Conservation (phyloP, 352 stramenopile species). For the Globisporangium recalcitrans region DNA sequence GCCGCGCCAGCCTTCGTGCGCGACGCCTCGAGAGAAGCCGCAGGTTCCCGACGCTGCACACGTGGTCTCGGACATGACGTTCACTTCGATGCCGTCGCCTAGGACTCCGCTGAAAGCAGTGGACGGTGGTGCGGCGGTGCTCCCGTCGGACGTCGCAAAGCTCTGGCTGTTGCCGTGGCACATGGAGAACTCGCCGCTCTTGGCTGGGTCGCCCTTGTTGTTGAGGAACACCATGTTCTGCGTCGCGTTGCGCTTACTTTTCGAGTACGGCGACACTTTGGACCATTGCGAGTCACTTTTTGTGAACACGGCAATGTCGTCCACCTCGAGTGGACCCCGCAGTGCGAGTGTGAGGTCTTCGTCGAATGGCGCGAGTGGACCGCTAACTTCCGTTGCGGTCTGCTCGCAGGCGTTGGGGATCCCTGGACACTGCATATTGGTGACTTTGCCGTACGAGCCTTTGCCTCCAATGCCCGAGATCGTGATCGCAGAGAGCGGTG, state of each 20-base stretch:
- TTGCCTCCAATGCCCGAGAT: conserved; percentile 27
- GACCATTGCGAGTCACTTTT: conserved; percentile 13
- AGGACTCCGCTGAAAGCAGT: conserved; percentile 26
- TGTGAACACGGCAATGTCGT: conserved; percentile 40
- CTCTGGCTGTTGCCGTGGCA: conserved; percentile 42
- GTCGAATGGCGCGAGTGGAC: conserved; percentile 34
- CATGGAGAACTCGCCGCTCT: conserved; percentile 33
- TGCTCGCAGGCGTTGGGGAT: conserved; percentile 12
- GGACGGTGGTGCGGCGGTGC: conserved; percentile 6
- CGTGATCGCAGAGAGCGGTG: conserved; percentile 13
- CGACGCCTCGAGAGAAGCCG: conserved; percentile 25
- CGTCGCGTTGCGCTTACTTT: conserved; percentile 7
- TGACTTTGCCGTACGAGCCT: conserved; percentile 31
- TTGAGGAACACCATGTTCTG: conserved; percentile 54
- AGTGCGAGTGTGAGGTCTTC: conserved; percentile 42
- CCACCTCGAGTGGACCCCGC: conserved; percentile 34
- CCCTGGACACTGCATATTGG: conserved; percentile 23
- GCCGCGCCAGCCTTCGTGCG: conserved; percentile 30
- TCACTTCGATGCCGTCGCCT: conserved; percentile 33
- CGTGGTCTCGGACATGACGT: conserved; percentile 32
- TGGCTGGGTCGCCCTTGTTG: conserved; percentile 33
- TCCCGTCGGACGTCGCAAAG: conserved; percentile 32
- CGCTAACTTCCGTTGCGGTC: conserved; percentile 22
- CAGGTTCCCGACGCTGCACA: conserved; percentile 19
- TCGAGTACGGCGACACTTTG: conserved; percentile 28